Conservation (phyloP, 1,284 basidiomycete genomes). For the Ceratobasidium theobromae region DNA sequence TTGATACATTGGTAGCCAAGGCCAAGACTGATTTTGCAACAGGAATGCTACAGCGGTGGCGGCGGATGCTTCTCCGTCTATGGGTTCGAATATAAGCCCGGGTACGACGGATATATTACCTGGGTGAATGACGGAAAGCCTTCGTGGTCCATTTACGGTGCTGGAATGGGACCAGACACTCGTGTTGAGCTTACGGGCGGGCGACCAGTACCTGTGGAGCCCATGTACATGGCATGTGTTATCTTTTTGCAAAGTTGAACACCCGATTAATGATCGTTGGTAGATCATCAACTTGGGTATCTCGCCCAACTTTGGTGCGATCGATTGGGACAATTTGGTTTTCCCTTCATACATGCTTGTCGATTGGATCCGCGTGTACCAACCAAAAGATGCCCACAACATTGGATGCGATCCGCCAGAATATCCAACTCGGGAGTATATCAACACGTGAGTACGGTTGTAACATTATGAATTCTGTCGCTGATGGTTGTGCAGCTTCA, state of each 20-base stretch:
- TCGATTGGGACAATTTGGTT: slow-evolving; percentile 62
- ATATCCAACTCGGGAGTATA: slow-evolving; percentile 77
- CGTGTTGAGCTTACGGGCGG: slow-evolving; percentile 68
- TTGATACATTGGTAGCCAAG: slow-evolving; percentile 65
- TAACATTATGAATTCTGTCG: slow-evolving; percentile 57
- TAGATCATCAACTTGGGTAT: slow-evolving; percentile 86
- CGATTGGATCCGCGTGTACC: slow-evolving; percentile 86
- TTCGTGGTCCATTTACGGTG: slow-evolving; percentile 74
- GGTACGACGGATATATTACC: slow-evolving; percentile 66
- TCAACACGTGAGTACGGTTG: slow-evolving; percentile 58
- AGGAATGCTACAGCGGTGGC: slow-evolving; percentile 49
- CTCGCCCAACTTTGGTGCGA: slow-evolving; percentile 71
- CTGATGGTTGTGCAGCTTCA: slow-evolving; percentile 43
- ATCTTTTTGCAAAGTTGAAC: slow-evolving; percentile 36
- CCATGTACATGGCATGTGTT: slow-evolving; percentile 55
- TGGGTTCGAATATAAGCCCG: slow-evolving; percentile 66
- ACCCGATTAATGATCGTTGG: slow-evolving; percentile 41
- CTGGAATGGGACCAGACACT: slow-evolving; percentile 69
- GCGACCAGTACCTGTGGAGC: slow-evolving; percentile 80
- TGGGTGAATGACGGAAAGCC: slow-evolving; percentile 70
- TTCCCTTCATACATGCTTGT: slow-evolving; percentile 55
- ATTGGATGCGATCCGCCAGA: slow-evolving; percentile 80
- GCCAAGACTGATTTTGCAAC: slow-evolving; percentile 53
- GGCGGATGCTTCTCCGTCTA: slow-evolving; percentile 55
- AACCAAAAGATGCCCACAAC: slow-evolving; percentile 64